phyloP scores from a whole-genome alignment of 2,329 filamentous ascomycete species.

The Aspergillus novofumigatus region DNA sequence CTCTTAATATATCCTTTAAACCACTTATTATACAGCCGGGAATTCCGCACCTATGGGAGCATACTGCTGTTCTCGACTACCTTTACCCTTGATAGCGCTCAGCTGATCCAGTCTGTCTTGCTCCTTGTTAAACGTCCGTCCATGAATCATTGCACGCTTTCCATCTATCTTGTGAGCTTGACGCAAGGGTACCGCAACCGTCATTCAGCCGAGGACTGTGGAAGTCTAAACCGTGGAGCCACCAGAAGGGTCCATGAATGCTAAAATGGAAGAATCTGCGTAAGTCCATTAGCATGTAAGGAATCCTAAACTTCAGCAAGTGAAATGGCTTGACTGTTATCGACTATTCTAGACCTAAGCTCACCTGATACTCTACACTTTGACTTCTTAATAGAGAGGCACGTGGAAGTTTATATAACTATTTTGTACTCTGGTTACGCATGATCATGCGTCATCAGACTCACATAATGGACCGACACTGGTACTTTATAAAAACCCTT shows the following conservation, averaged over 20 bases:
- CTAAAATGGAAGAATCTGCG: background rate
- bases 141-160: too few species aligned
- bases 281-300: background rate
- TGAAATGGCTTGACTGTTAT: background rate
- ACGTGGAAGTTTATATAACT: too few species aligned
- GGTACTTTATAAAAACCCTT: too few species aligned
- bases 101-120: background rate
- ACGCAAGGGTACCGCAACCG: background rate
- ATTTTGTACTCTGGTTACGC: background rate
- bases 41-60: background rate
- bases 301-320: background rate
- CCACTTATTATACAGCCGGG: background rate
- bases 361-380: background rate
- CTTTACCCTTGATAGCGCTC: background rate
- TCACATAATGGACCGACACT: too few species aligned
- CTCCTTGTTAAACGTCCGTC: too few species aligned
- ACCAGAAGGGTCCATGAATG: too few species aligned
- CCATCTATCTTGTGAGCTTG: background rate
- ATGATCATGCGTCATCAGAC: background rate
- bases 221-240: too few species aligned
- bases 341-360: background rate
- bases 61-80: background rate
- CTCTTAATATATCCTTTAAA: background rate
- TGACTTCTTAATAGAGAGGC: background rate
- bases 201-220: background rate